Percentiles rank a stretch among this genome's conserved stretches.
Evolutionary conservation across 257 asterid species (phyloP).

Genomic region (Solanum ossicruentum): DNA sequence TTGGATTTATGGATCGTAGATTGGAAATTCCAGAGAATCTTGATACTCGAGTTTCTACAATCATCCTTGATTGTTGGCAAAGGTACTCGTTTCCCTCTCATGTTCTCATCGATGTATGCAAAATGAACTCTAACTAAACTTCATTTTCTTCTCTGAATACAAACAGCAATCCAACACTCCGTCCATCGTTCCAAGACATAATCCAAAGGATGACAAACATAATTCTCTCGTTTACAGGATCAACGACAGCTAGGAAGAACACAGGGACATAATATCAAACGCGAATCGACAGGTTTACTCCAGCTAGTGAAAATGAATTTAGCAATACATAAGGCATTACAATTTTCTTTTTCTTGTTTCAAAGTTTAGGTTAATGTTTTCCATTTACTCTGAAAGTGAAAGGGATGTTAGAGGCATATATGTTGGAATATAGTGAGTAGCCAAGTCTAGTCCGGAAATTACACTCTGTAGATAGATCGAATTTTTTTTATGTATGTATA

Average conservation of each 20-base stretch:
- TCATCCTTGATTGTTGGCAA: conserved; percentile 60
- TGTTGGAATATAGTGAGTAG: background rate
- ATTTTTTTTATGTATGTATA: background rate
- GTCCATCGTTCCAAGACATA: conserved; percentile 59
- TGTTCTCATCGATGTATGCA: background rate
- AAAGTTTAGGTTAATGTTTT: background rate
- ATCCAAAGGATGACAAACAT: conserved; percentile 26
- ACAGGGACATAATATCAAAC: background rate
- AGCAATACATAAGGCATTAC: background rate
- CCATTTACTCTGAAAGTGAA: background rate
- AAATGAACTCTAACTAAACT: background rate
- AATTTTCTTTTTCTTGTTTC: background rate
- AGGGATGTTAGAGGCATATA: background rate
- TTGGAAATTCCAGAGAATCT: conserved; percentile 41
- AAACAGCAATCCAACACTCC: conserved; percentile 40
- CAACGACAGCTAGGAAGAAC: conserved; percentile 3
- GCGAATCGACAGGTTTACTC: background rate
- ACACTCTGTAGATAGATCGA: background rate
- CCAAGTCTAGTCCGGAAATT: background rate
- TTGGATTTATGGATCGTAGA: conserved; percentile 62
- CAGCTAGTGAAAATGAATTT: background rate
- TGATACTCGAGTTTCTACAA: conserved; percentile 48
- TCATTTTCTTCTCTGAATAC: background rate
- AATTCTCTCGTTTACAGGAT: conserved; percentile 12
- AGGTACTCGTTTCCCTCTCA: conserved; percentile 20